Evolutionary conservation across 768 basidiomycete genomes (phyloP).

Genomic region (Psilocybe cubensis): DNA sequence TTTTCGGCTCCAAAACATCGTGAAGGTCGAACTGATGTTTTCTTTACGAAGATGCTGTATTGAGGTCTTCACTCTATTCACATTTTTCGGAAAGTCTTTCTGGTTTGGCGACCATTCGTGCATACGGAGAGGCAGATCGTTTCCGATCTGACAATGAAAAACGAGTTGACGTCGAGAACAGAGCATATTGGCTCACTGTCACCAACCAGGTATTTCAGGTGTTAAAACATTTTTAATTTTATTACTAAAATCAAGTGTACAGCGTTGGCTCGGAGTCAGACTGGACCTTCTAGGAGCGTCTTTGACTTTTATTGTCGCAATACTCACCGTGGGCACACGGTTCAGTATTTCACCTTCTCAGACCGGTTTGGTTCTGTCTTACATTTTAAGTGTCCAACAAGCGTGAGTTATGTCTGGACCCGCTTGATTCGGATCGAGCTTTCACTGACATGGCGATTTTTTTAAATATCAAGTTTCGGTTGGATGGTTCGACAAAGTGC

Average conservation of each 20-base stretch:
- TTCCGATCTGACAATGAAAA: constrained; percentile 78
- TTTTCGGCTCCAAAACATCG: not conserved
- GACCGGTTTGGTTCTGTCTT: constrained; percentile 77
- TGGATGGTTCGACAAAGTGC: constrained; percentile 80
- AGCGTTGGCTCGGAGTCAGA: constrained; percentile 88
- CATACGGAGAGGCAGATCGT: constrained; percentile 78
- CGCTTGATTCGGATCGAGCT: constrained; percentile 2
- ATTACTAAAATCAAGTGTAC: constrained; percentile 7
- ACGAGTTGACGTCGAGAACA: constrained; percentile 84
- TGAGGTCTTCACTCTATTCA: constrained; percentile 85
- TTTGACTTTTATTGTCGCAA: constrained; percentile 76
- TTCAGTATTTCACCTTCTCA: constrained; percentile 79
- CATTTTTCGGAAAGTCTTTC: constrained; percentile 92
- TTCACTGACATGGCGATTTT: constrained; percentile 3
- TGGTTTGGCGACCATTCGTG: constrained; percentile 86
- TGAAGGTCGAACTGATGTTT: not conserved
- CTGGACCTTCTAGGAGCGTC: constrained; percentile 82
- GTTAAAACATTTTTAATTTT: not conserved
- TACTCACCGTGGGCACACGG: constrained; percentile 77
- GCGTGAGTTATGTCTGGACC: constrained; percentile 33
- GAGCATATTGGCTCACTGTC: constrained; percentile 87
- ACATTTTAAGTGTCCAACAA: constrained; percentile 81
- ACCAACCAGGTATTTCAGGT: constrained; percentile 66
- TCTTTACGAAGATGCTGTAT: constrained; percentile 65
- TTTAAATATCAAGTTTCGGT: constrained; percentile 51